Conservation (phyloP, 257 asterid genomes). For the Solanum neorickii region DNA sequence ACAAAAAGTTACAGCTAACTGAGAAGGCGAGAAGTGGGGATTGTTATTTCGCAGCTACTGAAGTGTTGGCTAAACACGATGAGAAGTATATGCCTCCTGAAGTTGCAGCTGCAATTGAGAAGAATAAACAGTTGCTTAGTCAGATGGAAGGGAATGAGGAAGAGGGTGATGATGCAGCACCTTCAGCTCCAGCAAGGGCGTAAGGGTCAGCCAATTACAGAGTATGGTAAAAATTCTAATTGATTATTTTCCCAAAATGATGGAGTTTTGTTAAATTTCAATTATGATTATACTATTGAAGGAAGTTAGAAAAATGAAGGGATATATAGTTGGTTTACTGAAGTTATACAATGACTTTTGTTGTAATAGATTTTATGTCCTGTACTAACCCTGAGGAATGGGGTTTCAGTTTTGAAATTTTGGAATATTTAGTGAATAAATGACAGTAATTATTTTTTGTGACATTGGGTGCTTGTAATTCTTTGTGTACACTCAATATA, state of each 20-base stretch:
- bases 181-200: not conserved
- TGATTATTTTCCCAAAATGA: not conserved
- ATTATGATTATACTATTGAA: not conserved
- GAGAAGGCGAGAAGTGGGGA: conserved; percentile 66
- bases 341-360: not conserved
- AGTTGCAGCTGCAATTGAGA: conserved; percentile 72
- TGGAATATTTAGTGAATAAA: not conserved
- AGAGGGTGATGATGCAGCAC: not conserved
- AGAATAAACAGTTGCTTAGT: conserved; percentile 46
- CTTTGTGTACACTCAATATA: not conserved
- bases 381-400: not conserved
- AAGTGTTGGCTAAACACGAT: conserved; percentile 89
- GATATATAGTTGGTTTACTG: not conserved
- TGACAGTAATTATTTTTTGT: not conserved
- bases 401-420: not conserved
- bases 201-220: not conserved
- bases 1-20: conserved; percentile 22
- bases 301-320: not conserved
- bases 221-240: not conserved
- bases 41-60: conserved; percentile 53
- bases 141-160: conserved; percentile 14
- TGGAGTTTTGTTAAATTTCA: not conserved
- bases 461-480: not conserved
- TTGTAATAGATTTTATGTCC: not conserved
- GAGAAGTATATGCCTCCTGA: conserved; percentile 97